These are phyloP conservation scores for Hypericum perforatum DNA, from an alignment of 345 rosid species.

Conservation along the genomic window DNA sequence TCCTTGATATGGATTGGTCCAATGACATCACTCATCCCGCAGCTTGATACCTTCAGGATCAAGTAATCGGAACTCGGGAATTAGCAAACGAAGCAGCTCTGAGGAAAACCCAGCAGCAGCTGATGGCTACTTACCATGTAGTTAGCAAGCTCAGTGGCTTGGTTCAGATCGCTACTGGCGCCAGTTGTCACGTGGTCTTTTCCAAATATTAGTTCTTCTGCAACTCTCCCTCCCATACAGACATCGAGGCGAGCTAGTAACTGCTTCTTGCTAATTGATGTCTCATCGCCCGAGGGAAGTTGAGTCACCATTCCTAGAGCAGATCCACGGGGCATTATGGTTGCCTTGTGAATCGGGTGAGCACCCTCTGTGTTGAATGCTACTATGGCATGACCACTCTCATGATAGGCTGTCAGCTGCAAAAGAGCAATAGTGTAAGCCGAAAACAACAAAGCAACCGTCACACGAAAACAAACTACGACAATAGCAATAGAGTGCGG, in stretches of 20 bases:
- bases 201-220: slow-evolving; percentile 97
- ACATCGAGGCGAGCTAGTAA: slow-evolving; percentile 95
- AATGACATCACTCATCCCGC: slow-evolving; percentile 89
- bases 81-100: not conserved
- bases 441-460: no score
- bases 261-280: slow-evolving; percentile 91
- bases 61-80: no score
- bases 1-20: slow-evolving; percentile 95
- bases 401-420: slow-evolving; percentile 97
- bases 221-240: slow-evolving; percentile 99
- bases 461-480: no score
- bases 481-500: no score
- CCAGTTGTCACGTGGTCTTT: slow-evolving; percentile 84
- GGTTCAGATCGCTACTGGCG: slow-evolving; percentile 86
- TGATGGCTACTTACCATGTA: slow-evolving; percentile 54
- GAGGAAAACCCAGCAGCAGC: not conserved
- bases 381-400: slow-evolving; percentile 96
- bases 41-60: slow-evolving; percentile 55
- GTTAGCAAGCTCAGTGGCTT: slow-evolving; percentile 91
- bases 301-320: slow-evolving; percentile 99
- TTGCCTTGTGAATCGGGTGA: slow-evolving; percentile 95
- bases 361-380: slow-evolving; percentile 89
- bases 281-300: slow-evolving; percentile 92
- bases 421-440: slow-evolving; percentile 8
- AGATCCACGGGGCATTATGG: slow-evolving; percentile 97